phyloP scores from a whole-genome alignment of 768 basidiomycete genomes.

The Suillus clintonianus region DNA sequence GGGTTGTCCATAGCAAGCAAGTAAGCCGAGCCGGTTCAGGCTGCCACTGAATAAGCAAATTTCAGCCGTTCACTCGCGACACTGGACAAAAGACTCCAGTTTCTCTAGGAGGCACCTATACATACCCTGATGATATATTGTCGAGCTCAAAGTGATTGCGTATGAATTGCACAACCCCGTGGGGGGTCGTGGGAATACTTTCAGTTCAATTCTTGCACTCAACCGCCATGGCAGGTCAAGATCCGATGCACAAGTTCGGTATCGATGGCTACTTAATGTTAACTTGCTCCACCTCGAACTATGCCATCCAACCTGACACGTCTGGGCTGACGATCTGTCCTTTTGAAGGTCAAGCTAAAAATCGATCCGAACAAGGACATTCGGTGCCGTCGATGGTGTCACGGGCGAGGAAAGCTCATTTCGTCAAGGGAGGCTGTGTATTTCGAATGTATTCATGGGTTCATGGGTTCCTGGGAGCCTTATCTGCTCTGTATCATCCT shows the following conservation, averaged over 20 bases:
- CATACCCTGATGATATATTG: not conserved
- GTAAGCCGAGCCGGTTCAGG: not conserved
- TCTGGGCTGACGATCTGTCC: not conserved
- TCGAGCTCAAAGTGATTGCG: not conserved
- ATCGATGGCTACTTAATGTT: not conserved
- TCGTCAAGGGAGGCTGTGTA: not conserved
- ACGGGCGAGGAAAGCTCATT: not conserved
- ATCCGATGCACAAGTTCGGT: not conserved
- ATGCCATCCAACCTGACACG: not conserved
- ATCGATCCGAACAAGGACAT: not conserved
- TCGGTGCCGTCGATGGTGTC: not conserved
- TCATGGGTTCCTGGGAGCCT: not conserved
- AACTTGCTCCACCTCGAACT: not conserved
- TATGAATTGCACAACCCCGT: not conserved
- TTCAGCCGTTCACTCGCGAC: not conserved
- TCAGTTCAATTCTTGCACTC: not conserved
- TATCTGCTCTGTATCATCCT: not conserved
- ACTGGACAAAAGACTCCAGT: not conserved
- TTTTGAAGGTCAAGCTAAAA: not conserved
- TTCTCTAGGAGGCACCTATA: not conserved
- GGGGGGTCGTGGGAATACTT: not conserved
- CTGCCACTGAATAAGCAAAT: not conserved
- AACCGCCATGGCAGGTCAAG: too few relatives aligned
- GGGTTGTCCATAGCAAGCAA: slow-evolving; percentile 68
- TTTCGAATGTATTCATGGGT: not conserved